Evolutionary conservation across 495 filamentous ascomycete genomes (phyloP), one percentile per base, ranked within the genome.

Genomic region (Sporormia fimetaria): DNA sequence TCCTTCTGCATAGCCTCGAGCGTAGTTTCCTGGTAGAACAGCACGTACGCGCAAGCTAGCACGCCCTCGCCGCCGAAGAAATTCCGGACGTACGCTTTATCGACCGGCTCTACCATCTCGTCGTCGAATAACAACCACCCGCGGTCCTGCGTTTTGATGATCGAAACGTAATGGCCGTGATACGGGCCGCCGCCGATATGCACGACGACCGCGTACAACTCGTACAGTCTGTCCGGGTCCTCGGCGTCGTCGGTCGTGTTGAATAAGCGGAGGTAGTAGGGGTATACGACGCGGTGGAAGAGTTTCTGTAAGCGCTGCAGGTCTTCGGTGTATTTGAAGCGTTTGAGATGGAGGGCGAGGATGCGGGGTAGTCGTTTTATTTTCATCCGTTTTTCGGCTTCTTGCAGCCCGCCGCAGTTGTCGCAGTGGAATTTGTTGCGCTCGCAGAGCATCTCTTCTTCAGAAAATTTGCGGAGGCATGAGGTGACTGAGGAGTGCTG

Each of bases 311-410:
- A 66, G 28, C 87, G 76, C 49, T 86, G 87, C 43, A 90, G 71
- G 54, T 95, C 87, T 54, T 96, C 90, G 12, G 87, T 93, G 53
- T 94, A 96, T 63, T 98, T 96, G 68, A 98, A 98, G 37, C 90
- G 71, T 56, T 98, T 98, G 40, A 98, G 63, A 53, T 98, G 92
- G 36, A 98, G 63, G 6, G 90, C 86, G 40, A 98, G 61, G 26
- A 98, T 87, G 51, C 81, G 85, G 1, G 90, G 90, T 46, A 95
- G 65, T 40, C 85, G 76, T 63, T 98, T 98, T 47, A 98, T 86
- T 68, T 98, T 98, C 90, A 98, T 98, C 10, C 90, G 74, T 67
- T 98, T 98, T 57, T 96, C 90, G 0, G 90, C 90, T 63, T 98
- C 90, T 63, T 98, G 92, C 15, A 98, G 66, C 3, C 92, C 92